Evolutionary conservation across 1,284 basidiomycete genomes (phyloP).

Genomic region (Ganoderma sp.): DNA sequence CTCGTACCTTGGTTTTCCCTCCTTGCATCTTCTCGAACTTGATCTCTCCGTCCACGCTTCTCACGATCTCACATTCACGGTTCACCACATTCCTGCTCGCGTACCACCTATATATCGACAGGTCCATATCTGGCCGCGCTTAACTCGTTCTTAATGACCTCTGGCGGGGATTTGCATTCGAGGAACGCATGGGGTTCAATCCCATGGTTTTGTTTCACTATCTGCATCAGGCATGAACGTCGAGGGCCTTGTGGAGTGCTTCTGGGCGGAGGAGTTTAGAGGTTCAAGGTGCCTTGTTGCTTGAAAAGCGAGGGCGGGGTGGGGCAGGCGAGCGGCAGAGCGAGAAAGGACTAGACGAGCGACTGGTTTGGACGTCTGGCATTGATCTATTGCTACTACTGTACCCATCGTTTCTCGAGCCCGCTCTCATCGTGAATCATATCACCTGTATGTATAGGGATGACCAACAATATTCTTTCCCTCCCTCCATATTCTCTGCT

Average conservation of each 20-base stretch:
- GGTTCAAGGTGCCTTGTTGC: neutral
- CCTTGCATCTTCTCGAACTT: neutral
- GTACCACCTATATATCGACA: neutral
- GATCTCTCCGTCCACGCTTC: neutral
- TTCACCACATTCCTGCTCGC: neutral
- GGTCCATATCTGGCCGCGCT: neutral
- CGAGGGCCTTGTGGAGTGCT: neutral
- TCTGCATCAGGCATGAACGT: neutral
- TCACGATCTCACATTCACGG: neutral
- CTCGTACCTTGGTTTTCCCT: neutral
- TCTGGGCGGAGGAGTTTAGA: neutral
- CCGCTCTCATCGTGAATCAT: neutral
- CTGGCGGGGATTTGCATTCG: neutral
- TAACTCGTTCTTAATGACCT: neutral
- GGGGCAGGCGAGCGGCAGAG: neutral
- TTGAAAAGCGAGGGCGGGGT: neutral
- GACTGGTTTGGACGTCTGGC: constrained; percentile 7
- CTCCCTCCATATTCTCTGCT: neutral
- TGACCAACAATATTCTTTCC: neutral
- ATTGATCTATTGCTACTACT: constrained; percentile 1
- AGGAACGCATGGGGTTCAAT: neutral
- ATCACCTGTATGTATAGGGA: neutral
- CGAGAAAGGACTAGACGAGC: constrained; percentile 4
- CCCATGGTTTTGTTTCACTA: neutral
- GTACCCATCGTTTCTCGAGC: neutral